phyloP scores from a whole-genome alignment of 1,139 yeast species.

The Geotrichum fermentans region DNA sequence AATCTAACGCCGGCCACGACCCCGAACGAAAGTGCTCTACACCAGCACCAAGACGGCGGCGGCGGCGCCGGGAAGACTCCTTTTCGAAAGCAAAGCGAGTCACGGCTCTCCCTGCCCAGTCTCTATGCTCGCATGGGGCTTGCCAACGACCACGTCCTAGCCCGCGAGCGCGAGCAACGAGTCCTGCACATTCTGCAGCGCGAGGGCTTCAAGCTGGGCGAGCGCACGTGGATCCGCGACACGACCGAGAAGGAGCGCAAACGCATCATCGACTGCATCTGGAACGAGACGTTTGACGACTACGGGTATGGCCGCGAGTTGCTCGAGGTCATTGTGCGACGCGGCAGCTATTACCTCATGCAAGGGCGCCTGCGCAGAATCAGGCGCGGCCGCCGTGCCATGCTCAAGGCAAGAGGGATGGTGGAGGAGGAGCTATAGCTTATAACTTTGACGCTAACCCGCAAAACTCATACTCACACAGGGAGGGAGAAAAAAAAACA shows the following conservation, averaged over 20 bases:
- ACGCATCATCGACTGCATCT: slow-evolving; percentile 47
- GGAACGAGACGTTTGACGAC: slow-evolving; percentile 44
- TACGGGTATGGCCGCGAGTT: slow-evolving; percentile 51
- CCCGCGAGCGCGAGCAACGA: slow-evolving; percentile 54
- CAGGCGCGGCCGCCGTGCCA: slow-evolving; percentile 42
- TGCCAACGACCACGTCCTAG: slow-evolving; percentile 50
- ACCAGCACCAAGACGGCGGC: too few species aligned
- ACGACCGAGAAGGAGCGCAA: slow-evolving; percentile 53
- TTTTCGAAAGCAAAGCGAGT: slow-evolving; percentile 44
- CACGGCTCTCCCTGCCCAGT: slow-evolving; percentile 54
- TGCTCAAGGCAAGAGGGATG: not conserved
- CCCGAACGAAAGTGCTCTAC: not conserved
- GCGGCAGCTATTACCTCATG: slow-evolving; percentile 78
- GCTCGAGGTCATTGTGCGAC: slow-evolving; percentile 64
- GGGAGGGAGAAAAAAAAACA: too few species aligned
- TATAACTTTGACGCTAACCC: too few species aligned
- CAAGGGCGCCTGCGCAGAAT: slow-evolving; percentile 71
- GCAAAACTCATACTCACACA: too few species aligned
- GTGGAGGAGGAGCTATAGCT: too few species aligned
- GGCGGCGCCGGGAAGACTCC: too few species aligned
- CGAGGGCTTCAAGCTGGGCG: slow-evolving; percentile 65
- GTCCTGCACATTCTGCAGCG: slow-evolving; percentile 56
- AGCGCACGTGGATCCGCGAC: slow-evolving; percentile 77
- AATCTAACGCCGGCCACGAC: not conserved
- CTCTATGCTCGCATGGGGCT: slow-evolving; percentile 52